These are phyloP conservation scores for Rhizopogon vulgaris DNA, from an alignment of 768 basidiomycete species.

Conservation along the genomic window DNA sequence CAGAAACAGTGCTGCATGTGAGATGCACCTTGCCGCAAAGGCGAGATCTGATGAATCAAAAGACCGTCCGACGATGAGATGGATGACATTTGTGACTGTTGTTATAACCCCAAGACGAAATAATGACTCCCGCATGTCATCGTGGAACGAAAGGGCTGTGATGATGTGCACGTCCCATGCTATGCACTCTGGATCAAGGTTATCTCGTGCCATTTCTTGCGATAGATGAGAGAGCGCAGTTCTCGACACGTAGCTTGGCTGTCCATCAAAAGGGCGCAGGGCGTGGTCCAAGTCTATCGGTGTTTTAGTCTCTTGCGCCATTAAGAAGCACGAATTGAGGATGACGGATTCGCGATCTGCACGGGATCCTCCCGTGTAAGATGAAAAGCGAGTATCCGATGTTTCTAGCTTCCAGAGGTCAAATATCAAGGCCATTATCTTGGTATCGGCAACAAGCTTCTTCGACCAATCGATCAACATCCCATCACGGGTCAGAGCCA, in stretches of 20 bases:
- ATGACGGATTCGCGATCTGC: constrained; percentile 23
- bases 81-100: constrained; percentile 17
- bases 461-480: constrained; percentile 22
- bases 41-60: constrained; percentile 10
- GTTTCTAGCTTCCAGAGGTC: constrained; percentile 23
- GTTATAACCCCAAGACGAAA: constrained; percentile 19
- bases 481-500: constrained; percentile 20
- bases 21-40: constrained; percentile 16
- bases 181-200: constrained; percentile 18
- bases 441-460: constrained; percentile 16
- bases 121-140: constrained; percentile 12
- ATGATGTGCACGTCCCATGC: constrained; percentile 25
- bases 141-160: constrained; percentile 14
- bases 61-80: constrained; percentile 8
- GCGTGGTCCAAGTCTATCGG: constrained; percentile 19
- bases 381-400: constrained; percentile 16
- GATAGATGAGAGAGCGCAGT: constrained; percentile 20
- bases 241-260: constrained; percentile 14
- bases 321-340: constrained; percentile 22
- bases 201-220: constrained; percentile 13
- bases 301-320: constrained; percentile 15
- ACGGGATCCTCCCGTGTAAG: constrained; percentile 7
- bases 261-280: constrained; percentile 15
- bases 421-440: constrained; percentile 22
- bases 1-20: constrained; percentile 14